These are phyloP conservation scores for Termitomyces titanicus DNA, from an alignment of 768 basidiomycete species.

Conservation along the genomic window DNA sequence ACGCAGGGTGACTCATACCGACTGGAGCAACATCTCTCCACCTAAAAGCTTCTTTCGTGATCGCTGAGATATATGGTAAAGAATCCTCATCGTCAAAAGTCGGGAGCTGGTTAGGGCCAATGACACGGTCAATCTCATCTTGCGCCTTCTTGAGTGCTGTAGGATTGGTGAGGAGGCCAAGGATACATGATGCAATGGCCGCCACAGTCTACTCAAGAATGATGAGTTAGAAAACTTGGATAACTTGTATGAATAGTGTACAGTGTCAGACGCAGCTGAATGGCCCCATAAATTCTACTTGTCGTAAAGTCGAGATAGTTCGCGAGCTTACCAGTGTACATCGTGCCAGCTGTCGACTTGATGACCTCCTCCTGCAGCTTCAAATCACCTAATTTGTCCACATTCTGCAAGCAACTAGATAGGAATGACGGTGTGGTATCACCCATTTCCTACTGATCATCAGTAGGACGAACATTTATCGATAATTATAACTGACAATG, in stretches of 20 bases:
- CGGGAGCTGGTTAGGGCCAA: conserved; percentile 25
- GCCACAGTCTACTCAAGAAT: conserved; percentile 20
- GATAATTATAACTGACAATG: conserved; percentile 9
- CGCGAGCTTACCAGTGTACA: conserved; percentile 20
- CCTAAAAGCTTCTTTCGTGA: conserved; percentile 29
- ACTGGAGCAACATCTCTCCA: conserved; percentile 22
- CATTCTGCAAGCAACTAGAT: conserved; percentile 13
- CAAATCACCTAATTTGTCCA: conserved; percentile 12
- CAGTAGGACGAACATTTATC: too few relatives aligned
- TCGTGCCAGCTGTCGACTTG: conserved; percentile 19
- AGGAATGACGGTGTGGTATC: conserved; percentile 18
- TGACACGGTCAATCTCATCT: conserved; percentile 21
- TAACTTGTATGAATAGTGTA: not conserved
- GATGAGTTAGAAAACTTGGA: not conserved
- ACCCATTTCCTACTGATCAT: conserved; percentile 13
- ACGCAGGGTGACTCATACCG: conserved; percentile 8
- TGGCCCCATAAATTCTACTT: not conserved
- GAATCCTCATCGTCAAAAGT: conserved; percentile 22
- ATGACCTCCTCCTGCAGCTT: conserved; percentile 16
- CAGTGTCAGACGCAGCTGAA: conserved; percentile 23
- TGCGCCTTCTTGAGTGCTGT: conserved; percentile 23
- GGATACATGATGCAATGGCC: conserved; percentile 19
- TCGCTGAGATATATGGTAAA: conserved; percentile 29
- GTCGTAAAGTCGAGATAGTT: too few relatives aligned
- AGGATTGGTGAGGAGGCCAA: conserved; percentile 26